These are phyloP conservation scores for Zasmidium angulare DNA, from an alignment of 2,329 filamentous ascomycete genomes.

Conservation along the genomic window DNA sequence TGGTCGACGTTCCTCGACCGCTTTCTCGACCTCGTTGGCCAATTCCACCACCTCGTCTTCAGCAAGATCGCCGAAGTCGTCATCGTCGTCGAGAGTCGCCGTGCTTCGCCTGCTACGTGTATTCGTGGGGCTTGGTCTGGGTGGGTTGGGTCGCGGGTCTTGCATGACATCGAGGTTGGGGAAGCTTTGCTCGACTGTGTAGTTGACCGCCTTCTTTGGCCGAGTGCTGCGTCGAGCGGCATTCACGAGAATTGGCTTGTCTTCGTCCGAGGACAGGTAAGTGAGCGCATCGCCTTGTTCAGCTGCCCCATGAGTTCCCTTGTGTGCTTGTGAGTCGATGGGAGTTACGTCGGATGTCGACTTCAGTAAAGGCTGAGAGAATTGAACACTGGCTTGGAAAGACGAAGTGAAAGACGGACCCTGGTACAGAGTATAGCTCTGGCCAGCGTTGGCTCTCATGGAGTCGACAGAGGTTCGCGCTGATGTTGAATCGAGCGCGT, in stretches of 20 bases:
- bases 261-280: neutral
- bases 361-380: constrained; percentile 9
- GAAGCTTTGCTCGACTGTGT: neutral
- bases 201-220: neutral
- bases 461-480: constrained; percentile 17
- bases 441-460: constrained; percentile 14
- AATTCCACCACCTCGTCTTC: constrained; percentile 17
- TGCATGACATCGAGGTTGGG: neutral
- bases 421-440: constrained; percentile 17
- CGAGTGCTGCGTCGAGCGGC: constrained; percentile 1
- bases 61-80: constrained; percentile 18
- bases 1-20: constrained; percentile 9
- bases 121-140: neutral
- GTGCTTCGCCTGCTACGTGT: neutral
- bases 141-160: neutral
- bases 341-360: neutral
- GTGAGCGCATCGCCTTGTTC: no score
- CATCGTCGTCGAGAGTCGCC: constrained; percentile 5
- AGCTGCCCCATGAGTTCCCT: neutral
- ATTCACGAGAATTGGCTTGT: neutral
- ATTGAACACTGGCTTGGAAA: neutral
- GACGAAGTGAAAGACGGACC: constrained; percentile 3
- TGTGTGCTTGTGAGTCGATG: neutral
- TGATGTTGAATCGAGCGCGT: constrained; percentile 23
- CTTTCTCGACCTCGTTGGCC: constrained; percentile 13